Base-by-base conservation (phyloP, 805 yeast species). In the Lipomyces lipofer region DNA sequence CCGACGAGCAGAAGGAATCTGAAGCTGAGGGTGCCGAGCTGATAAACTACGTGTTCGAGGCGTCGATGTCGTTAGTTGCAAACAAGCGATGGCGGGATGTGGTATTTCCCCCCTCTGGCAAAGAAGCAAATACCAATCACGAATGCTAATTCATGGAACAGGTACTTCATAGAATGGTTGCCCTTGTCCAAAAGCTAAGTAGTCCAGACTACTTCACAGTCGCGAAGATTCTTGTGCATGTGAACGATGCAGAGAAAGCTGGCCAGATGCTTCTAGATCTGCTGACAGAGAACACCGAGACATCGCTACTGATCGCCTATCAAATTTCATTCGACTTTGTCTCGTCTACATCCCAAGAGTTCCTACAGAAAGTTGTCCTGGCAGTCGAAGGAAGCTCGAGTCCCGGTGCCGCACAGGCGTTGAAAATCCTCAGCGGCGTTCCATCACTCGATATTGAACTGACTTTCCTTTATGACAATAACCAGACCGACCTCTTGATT, bases 261-360 rank as follows among this genome's bases (percentile, higher is more conserved):
- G 76, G 82, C 35, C 75, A 78, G 51, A 73, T 90, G 44, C 88
- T 92, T 70, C 78, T 79, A 63, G 79, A 79, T 55, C 75, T 88
- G 57, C 66, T 88, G 38, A 59, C 68, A 2, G 63, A 63, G 10
- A 69, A 67, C 10, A 71, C 75, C n/a, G 70, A 69, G 30, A 69
- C 75, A 17, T 79, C 77, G 58, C 70, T 68, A 45, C 75, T 82
- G 59, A 76, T 86, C 56, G 95, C 95, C 2, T 88, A 82, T 71
- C 99, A 94, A 75, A 88, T 92, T 50, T 97, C 97, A 1, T 94
- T 94, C 70, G 99, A 94, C 70, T 79, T 94, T 56, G 97, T 91
- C 5, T 84, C 83, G 51, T 84, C 95, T 13, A 97, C 97, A 0
- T 81, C 96, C 6, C 98, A 92, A 73, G 95, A 88, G 67, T 77